These are phyloP conservation scores for Beta macrorhiza DNA, from an alignment of 179 eudicot species.

Conservation along the genomic window DNA sequence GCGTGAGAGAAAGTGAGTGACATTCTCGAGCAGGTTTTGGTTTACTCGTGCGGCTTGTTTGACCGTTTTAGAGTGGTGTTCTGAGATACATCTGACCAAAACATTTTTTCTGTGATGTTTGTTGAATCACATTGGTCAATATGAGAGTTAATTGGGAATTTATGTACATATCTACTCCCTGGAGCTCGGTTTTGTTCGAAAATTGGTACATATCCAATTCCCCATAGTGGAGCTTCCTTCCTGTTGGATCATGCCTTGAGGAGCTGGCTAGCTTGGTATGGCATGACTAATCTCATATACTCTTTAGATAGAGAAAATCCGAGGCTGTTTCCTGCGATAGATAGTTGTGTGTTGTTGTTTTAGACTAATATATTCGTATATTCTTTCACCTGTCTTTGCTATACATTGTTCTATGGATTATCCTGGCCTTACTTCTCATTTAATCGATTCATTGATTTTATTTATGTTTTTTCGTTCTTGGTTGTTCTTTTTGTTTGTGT, in stretches of 20 bases:
- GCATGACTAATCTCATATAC: constrained; percentile 27
- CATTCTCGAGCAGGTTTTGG: neutral
- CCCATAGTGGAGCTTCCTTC: constrained; percentile 12
- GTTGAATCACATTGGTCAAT: constrained; percentile 31
- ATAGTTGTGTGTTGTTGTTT: constrained; percentile 24
- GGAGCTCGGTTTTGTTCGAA: constrained; percentile 32
- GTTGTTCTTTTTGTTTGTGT: neutral
- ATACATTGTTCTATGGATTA: constrained; percentile 26
- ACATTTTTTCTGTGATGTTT: constrained; percentile 25
- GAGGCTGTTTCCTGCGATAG: constrained; percentile 18
- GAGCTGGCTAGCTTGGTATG: constrained; percentile 29
- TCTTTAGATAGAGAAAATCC: constrained; percentile 24
- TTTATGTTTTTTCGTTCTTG: neutral
- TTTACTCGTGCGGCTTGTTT: constrained; percentile 11
- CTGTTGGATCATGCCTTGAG: constrained; percentile 22
- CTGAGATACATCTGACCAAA: constrained; percentile 25
- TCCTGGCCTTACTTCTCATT: constrained; percentile 18
- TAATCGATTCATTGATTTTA: constrained; percentile 25
- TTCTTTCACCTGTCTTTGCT: constrained; percentile 35
- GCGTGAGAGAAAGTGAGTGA: constrained; percentile 43
- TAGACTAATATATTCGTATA: constrained; percentile 30
- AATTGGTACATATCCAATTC: constrained; percentile 34
- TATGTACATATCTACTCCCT: constrained; percentile 38
- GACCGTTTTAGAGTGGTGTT: constrained; percentile 3
- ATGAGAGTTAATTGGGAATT: constrained; percentile 20